Conservation (phyloP, 2,329 filamentous ascomycete genomes). For the Keithomyces neogunnii region DNA sequence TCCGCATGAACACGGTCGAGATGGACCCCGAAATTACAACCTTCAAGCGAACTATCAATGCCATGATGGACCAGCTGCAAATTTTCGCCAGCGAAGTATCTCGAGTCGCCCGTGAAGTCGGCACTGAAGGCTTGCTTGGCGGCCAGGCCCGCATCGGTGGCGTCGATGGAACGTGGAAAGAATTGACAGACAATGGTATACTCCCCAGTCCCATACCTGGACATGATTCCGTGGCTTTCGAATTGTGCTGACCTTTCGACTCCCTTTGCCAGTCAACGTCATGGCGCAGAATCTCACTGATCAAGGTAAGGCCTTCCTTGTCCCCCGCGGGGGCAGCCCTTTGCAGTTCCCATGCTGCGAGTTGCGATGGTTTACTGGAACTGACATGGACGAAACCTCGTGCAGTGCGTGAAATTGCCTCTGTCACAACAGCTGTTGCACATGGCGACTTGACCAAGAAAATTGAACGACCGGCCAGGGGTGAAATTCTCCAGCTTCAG, state of each 20-base stretch:
- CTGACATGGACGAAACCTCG: not conserved
- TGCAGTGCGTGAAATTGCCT: slow-evolving; percentile 71
- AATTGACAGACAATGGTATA: slow-evolving; percentile 77
- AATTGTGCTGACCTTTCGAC: slow-evolving; percentile 10
- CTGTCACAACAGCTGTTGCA: slow-evolving; percentile 75
- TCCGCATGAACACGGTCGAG: slow-evolving; percentile 88
- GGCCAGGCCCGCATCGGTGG: slow-evolving; percentile 90
- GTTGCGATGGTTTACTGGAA: not conserved
- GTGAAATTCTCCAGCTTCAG: slow-evolving; percentile 75
- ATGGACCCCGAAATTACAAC: slow-evolving; percentile 98
- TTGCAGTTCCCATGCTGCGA: not conserved
- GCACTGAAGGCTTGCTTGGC: slow-evolving; percentile 87
- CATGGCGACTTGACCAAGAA: slow-evolving; percentile 79
- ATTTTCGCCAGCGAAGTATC: slow-evolving; percentile 96
- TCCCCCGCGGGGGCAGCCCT: not conserved
- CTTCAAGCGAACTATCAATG: slow-evolving; percentile 97
- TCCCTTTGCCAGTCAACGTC: slow-evolving; percentile 54
- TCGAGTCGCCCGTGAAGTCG: slow-evolving; percentile 87
- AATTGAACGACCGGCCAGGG: slow-evolving; percentile 71
- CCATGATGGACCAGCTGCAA: slow-evolving; percentile 97
- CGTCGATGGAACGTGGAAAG: slow-evolving; percentile 95
- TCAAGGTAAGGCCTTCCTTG: slow-evolving; percentile 43
- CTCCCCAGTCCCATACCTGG: not conserved
- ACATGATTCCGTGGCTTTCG: not conserved
- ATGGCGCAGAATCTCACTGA: slow-evolving; percentile 79